Base-by-base conservation (phyloP, 2,329 filamentous ascomycete species). In the Trichoderma semiorbis region DNA sequence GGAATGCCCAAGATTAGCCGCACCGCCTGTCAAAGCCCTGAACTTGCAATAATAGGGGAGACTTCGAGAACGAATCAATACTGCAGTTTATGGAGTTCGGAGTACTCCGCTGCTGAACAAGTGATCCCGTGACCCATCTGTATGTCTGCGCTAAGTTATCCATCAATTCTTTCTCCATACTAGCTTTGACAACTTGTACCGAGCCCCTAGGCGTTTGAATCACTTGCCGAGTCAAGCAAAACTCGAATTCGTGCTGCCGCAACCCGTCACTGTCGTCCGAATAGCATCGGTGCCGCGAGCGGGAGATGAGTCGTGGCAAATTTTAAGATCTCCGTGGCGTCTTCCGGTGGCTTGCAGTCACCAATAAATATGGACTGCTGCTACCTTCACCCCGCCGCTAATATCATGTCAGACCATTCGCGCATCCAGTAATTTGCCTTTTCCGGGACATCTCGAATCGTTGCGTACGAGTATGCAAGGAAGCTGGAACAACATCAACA, bases 101-200 rank as follows among this genome's bases (percentile, higher is more conserved):
- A 66, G 47, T 14, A 57, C 50, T 67, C 64, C 50, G 50, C 39
- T 30, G 24, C 12, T 43, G 55, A 61, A 34, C 32, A 60, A 60
- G 16, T 69, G 66, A 69, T 69, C 57, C 47, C 55, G 57, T 69
- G 66, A 69, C 39, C 55, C 64, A 10, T 55, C 18, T 7, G n/a
- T 2, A 24, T 11, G 58, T 5, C 28, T 26, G 36, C 28, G 53
- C 47, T 53, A 16, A 18, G 34, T 21, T 11, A 24, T 43, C 30
- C 16, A 43, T 50, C 47, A 39, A 39, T 34, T 34, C 64, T 5
- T 39, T 36, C 14, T 57, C 21, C 24, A 28, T 36, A 21, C 47
- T 14, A 24, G 47, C 3, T 3, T 24, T 53, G 47, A 53, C 43
- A 61, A 12, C 26, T 11, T 30, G 39, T 32, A 50, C 43, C 43